phyloP scores from a whole-genome alignment of 352 stramenopile species.

The Aphanomyces cochlioides region DNA sequence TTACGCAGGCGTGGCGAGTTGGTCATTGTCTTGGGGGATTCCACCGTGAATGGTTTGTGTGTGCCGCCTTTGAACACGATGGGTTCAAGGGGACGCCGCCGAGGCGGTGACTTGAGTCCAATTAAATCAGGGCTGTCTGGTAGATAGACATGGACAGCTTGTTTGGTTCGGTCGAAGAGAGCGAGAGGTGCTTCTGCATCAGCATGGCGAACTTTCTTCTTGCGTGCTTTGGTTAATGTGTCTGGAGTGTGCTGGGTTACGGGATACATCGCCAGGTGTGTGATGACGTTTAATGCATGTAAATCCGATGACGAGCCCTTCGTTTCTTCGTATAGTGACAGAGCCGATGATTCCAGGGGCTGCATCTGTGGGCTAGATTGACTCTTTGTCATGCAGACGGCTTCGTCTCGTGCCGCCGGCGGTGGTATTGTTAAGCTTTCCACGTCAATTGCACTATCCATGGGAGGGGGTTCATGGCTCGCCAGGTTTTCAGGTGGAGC shows the following conservation, averaged over 20 bases:
- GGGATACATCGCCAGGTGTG: constrained; percentile 4
- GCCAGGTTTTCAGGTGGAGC: no score
- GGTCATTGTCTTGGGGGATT: not conserved
- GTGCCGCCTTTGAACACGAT: constrained; percentile 26
- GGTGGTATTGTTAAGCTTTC: no score
- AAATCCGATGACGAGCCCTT: not conserved
- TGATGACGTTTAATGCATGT: constrained; percentile 3
- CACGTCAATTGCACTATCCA: no score
- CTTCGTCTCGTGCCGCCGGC: not conserved
- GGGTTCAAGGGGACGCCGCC: constrained; percentile 6
- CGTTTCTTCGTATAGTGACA: constrained; percentile 10
- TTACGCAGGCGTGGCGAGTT: not conserved
- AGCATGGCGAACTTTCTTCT: not conserved
- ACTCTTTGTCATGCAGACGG: not conserved
- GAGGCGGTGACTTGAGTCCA: not conserved
- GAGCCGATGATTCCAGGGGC: not conserved
- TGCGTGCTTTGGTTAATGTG: not conserved
- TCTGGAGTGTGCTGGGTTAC: not conserved
- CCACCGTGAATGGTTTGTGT: constrained; percentile 7
- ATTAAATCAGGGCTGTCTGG: not conserved
- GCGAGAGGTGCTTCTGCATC: not conserved
- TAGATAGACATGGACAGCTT: not conserved
- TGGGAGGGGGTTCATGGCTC: no score
- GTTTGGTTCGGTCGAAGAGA: constrained; percentile 1
- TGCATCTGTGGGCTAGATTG: not conserved